Conservation (phyloP, 768 basidiomycete genomes). For the Serendipita indica region DNA sequence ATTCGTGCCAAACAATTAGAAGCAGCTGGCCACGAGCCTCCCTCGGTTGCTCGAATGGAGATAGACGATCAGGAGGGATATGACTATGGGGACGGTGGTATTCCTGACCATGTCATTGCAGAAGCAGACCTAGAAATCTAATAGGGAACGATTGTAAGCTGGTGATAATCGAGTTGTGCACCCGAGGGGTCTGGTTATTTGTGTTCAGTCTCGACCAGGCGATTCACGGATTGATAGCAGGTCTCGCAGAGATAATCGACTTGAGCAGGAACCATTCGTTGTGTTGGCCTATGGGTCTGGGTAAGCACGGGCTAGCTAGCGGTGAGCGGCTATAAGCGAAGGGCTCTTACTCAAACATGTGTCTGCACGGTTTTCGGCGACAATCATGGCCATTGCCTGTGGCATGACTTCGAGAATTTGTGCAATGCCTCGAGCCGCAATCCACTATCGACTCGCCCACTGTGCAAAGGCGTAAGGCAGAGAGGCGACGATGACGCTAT, state of each 20-base stretch:
- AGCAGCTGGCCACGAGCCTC: constrained; percentile 26
- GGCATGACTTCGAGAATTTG: not conserved
- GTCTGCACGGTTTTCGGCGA: not conserved
- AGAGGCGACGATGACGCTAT: not conserved
- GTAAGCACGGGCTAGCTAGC: not conserved
- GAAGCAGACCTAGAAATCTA: constrained; percentile 34
- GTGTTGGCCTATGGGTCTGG: not conserved
- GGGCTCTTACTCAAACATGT: not conserved
- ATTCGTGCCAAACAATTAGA: constrained; percentile 59
- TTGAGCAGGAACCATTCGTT: not conserved
- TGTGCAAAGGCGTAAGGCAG: not conserved
- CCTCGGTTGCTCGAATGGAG: constrained; percentile 20
- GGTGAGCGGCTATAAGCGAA: not conserved
- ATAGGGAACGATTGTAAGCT: not conserved
- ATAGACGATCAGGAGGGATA: constrained; percentile 46
- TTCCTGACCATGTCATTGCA: constrained; percentile 46
- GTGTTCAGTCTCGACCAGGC: not conserved
- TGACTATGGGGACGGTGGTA: constrained; percentile 41
- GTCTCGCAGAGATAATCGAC: not conserved
- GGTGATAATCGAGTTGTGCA: not conserved
- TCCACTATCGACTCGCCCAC: constrained; percentile 2
- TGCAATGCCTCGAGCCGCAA: not conserved
- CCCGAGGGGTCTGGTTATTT: not conserved
- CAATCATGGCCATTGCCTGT: not conserved
- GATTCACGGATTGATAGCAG: not conserved